Percentiles rank a stretch among this genome's conserved stretches.
These are phyloP conservation scores for Pyrrhoderma noxium DNA, from an alignment of 1,284 basidiomycete genomes.

Conservation along the genomic window DNA sequence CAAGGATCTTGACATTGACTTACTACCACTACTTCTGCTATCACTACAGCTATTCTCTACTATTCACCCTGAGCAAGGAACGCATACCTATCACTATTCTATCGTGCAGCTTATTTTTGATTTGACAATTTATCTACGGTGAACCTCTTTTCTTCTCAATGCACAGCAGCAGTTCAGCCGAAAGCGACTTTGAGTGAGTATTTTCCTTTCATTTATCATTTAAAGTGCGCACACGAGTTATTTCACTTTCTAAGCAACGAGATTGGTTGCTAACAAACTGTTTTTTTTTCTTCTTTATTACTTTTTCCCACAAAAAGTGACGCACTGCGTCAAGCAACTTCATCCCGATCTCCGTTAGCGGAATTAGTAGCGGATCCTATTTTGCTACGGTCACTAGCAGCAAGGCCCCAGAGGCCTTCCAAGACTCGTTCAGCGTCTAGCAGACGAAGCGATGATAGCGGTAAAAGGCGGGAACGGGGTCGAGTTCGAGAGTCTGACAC, in stretches of 20 bases:
- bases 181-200: neutral
- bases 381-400: constrained; percentile 11
- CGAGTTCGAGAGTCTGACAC: constrained; percentile 9
- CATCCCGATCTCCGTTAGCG: constrained; percentile 15
- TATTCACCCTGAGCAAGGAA: no score
- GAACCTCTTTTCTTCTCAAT: no score
- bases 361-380: constrained; percentile 17
- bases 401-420: neutral
- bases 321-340: constrained; percentile 13
- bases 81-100: no score
- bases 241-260: neutral
- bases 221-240: neutral
- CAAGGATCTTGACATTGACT: constrained; percentile 5
- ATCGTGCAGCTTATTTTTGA: no score
- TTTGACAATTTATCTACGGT: no score
- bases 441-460: neutral
- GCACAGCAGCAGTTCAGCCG: no score
- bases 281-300: neutral
- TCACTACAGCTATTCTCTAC: no score
- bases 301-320: neutral
- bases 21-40: no score
- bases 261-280: neutral
- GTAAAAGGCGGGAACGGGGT: neutral
- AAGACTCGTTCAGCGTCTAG: constrained; percentile 4
- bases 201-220: no score